A percentile compares a stretch with the other conserved stretches of the same genome.
These are phyloP conservation scores for Pichia sp. DNA, from an alignment of 1,139 yeast species.

Conservation along the genomic window DNA sequence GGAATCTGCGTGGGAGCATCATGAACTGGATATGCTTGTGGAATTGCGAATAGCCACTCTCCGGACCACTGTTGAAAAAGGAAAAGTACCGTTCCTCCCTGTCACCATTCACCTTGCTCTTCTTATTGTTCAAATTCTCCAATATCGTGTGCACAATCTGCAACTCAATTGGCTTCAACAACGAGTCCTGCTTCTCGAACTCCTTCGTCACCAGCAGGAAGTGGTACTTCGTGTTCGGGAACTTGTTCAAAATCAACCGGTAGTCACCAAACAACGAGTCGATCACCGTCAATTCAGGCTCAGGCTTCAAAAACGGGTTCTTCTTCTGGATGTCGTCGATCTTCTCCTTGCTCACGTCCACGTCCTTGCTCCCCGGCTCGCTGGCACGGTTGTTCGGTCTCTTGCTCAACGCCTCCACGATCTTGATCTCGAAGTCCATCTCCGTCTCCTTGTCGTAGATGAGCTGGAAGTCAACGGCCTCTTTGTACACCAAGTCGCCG, in stretches of 20 bases:
- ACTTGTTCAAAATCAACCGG: slow-evolving; percentile 76
- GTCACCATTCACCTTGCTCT: slow-evolving; percentile 23
- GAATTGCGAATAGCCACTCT: slow-evolving; percentile 90
- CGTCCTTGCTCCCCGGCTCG: slow-evolving; percentile 27
- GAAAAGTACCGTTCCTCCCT: slow-evolving; percentile 52
- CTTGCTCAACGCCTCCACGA: slow-evolving; percentile 30
- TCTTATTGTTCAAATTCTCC: slow-evolving; percentile 32
- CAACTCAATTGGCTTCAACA: slow-evolving; percentile 69
- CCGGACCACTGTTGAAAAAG: slow-evolving; percentile 84
- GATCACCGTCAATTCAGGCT: slow-evolving; percentile 66
- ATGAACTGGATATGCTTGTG: slow-evolving; percentile 92
- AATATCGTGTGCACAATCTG: slow-evolving; percentile 56
- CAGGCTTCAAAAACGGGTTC: slow-evolving; percentile 83
- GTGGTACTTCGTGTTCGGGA: slow-evolving; percentile 79
- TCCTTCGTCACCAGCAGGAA: slow-evolving; percentile 73
- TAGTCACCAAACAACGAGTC: slow-evolving; percentile 55
- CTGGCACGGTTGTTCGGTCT: slow-evolving; percentile 34
- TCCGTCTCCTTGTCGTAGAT: slow-evolving; percentile 22
- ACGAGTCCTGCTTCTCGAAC: slow-evolving; percentile 68
- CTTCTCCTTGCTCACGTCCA: slow-evolving; percentile 34
- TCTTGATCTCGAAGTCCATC: slow-evolving; percentile 30
- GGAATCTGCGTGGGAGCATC: slow-evolving; percentile 60
- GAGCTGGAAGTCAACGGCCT: slow-evolving; percentile 24
- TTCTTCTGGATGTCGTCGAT: slow-evolving; percentile 33
- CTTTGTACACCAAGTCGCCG: slow-evolving; percentile 26